Base-by-base conservation (phyloP, 2,329 filamentous ascomycete genomes). In the Penicillium rolfsii region DNA sequence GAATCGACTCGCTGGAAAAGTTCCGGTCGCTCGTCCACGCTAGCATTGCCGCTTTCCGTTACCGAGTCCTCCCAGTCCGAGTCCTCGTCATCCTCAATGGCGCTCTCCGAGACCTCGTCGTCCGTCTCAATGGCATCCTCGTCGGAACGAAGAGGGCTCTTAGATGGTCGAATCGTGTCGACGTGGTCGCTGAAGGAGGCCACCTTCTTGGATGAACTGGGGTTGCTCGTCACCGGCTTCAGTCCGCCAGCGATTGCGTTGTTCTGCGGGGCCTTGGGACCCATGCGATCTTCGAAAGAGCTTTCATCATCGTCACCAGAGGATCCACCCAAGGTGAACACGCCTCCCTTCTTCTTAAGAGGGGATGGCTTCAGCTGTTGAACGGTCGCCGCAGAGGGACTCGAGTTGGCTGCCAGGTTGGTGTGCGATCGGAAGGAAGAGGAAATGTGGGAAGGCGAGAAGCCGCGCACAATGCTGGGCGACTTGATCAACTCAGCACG, bases 1-100 rank as follows among this genome's bases (percentile, higher is more conserved):
- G 93, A 97, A 75, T 97, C 91, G 52, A 98, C 93, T 8, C 95
- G 90, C 76, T 93, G 88, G 84, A 99, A 99, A 70, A 92, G 83
- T 22, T 87, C 85, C 87, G 88, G 62, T 52, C 64, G 65, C 9
- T 95, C 90, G 63, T 95, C 91, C 55, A 93, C 84, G 73, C 91
- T 96, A 1, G 91, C 91, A 67, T 91, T 90, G 59, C 89, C 90
- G 73, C 90, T 95, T 68, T 96, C 91, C 63, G 91, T 90, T 24
- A 91, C 86, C 0, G 89, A 91, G 67, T 86, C 83, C 68, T 84
- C 84, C 83, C 84, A 86, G 58, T 85, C 83, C 19, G 82, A 87
- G 59, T 89, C 86, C 46, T 86, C 85, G 49, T 85, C 83, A 64
- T 90, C 88, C 71, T 90, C 87, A 59, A 95, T 93, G 57, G 91